Conservation (phyloP, 148 eudicot genomes). For the Camellia japonica region DNA sequence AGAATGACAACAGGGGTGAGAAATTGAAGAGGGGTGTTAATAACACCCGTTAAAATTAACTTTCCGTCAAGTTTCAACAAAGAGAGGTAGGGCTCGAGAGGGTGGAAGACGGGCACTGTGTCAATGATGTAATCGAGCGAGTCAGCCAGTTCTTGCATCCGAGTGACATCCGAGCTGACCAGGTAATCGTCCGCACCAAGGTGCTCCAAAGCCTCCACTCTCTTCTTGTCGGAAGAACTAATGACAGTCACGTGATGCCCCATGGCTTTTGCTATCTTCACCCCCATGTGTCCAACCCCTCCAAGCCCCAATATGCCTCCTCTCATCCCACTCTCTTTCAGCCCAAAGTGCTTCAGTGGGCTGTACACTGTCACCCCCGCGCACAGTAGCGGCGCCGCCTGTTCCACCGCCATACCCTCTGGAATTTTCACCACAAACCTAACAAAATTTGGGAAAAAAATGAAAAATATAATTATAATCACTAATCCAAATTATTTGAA, state of each 20-base stretch:
- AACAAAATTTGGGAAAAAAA: neutral
- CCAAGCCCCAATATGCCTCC: constrained; percentile 92
- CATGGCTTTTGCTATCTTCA: constrained; percentile 89
- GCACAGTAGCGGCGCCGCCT: constrained; percentile 91
- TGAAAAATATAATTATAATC: neutral
- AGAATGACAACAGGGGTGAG: constrained; percentile 70
- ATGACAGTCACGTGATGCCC: constrained; percentile 90
- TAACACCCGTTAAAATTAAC: constrained; percentile 75
- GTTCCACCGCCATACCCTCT: constrained; percentile 82
- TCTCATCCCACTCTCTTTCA: constrained; percentile 60
- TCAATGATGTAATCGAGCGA: constrained; percentile 78
- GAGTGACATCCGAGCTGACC: constrained; percentile 56
- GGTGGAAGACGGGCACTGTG: constrained; percentile 75
- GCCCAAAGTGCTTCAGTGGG: constrained; percentile 80
- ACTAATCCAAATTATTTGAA: neutral
- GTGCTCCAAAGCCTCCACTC: constrained; percentile 70
- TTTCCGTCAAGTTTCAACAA: constrained; percentile 58
- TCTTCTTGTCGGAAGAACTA: constrained; percentile 85
- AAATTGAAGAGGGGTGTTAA: constrained; percentile 69
- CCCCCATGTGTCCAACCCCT: constrained; percentile 99
- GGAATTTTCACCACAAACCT: constrained; percentile 92
- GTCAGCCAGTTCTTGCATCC: constrained; percentile 44
- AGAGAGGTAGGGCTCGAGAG: constrained; percentile 72
- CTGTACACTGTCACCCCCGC: constrained; percentile 96
- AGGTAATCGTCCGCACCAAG: constrained; percentile 81